Base-by-base conservation (phyloP, 2,329 filamentous ascomycete genomes). In the Mycosphaerella sp. region DNA sequence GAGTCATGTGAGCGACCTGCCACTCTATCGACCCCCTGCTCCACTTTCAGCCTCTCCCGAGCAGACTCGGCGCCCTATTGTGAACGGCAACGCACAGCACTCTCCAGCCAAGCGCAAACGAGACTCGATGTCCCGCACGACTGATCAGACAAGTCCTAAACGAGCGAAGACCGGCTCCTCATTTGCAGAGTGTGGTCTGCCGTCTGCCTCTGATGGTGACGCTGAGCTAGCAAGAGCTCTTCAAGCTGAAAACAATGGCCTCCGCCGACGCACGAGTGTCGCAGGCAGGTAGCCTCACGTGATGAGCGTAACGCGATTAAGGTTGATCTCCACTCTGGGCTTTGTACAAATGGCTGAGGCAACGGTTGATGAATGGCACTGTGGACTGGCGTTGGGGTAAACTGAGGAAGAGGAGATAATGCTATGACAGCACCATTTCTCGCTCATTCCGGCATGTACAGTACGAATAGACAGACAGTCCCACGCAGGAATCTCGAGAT, bases 1-100 rank as follows among this genome's bases (percentile, higher is more conserved):
- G 42, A 54, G 51, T 8, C 59, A 51, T 29, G 49, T 50, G 6
- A 56, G 47, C 41, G 51, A 48, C 8, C 41, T 67, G 23, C 66
- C 66, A 9, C 59, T 68, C 23, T 69, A 63, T 40, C 56, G 61
- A 34, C 66, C 66, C 7, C 66, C 66, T 10, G 59, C 59, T 12
- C 60, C 63, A 10, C 47, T 63, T 31, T 67, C 65, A 2, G 57
- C 58, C 34, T 67, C 65, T 26, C 66, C 66, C 1, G 66, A 68
- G 45, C 51, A 62, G 51, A 47, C 51, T 17, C 63, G 62, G 34
- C 58, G 60, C 8, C 56, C 62, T 36, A 62, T 59, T n/a, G 41
- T 39, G 26, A 29, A 29, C 4, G 26, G 26, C 26, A 29, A 29
- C 12, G 29, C 40, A 12, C 43, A 52, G 34, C 26, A 29, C 26